Conservation (phyloP, 2,329 filamentous ascomycete species). For the Pyrenophora seminiperda region DNA sequence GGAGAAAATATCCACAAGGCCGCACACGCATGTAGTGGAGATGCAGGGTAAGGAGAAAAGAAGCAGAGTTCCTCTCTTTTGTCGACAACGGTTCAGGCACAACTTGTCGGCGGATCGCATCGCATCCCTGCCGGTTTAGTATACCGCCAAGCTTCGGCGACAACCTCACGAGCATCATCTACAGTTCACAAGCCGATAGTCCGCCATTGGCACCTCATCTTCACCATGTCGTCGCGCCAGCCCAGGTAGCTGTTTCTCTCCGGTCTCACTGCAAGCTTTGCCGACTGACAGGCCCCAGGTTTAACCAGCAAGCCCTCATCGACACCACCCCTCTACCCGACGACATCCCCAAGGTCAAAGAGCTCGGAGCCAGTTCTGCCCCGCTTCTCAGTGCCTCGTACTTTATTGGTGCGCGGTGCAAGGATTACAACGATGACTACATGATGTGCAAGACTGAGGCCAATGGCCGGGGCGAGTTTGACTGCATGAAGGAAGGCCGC, state of each 20-base stretch:
- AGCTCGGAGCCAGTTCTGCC: slow-evolving; percentile 90
- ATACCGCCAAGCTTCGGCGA: slow-evolving; percentile 27
- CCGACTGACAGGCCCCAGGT: slow-evolving; percentile 62
- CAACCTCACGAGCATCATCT: slow-evolving; percentile 25
- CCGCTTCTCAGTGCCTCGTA: slow-evolving; percentile 89
- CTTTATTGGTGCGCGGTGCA: slow-evolving; percentile 97
- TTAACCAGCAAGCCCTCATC: slow-evolving; percentile 90
- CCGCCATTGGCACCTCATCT: slow-evolving; percentile 47
- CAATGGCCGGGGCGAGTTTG: slow-evolving; percentile 85
- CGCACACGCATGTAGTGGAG: slow-evolving; percentile 13
- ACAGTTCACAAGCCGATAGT: slow-evolving; percentile 37
- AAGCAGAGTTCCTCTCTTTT: slow-evolving; percentile 20
- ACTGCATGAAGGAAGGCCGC: slow-evolving; percentile 94
- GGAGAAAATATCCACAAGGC: slow-evolving; percentile 5
- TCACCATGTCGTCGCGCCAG: slow-evolving; percentile 65
- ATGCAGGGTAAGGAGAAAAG: slow-evolving; percentile 9
- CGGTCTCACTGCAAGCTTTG: slow-evolving; percentile 7
- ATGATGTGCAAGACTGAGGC: slow-evolving; percentile 99
- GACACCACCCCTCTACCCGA: slow-evolving; percentile 95
- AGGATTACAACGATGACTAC: slow-evolving; percentile 96
- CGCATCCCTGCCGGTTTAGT: slow-evolving; percentile 19
- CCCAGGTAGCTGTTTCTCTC: slow-evolving; percentile 56
- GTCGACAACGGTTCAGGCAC: slow-evolving; percentile 22
- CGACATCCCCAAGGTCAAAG: slow-evolving; percentile 87
- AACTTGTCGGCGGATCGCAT: slow-evolving; percentile 15